Evolutionary conservation across 2,329 filamentous ascomycete species (phyloP).

Genomic region (Colletotrichum ledebouriae): DNA sequence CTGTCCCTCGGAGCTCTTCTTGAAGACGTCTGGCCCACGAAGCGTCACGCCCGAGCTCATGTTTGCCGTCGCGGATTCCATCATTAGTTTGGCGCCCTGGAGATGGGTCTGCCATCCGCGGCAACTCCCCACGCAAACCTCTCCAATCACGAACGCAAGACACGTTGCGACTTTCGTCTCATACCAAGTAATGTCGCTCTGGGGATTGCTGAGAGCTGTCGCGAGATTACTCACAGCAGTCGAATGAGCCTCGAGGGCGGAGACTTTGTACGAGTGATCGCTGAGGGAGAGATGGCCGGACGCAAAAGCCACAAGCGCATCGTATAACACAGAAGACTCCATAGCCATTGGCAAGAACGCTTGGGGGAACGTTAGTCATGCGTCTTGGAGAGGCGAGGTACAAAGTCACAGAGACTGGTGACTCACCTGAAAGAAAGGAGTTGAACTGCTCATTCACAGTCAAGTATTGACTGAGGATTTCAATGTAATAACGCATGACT

Average conservation of each 20-base stretch:
- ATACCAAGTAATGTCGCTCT: constrained; percentile 34
- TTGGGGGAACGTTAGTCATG: not conserved
- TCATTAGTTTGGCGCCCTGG: constrained; percentile 38
- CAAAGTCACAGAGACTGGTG: not conserved
- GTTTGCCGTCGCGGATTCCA: constrained; percentile 28
- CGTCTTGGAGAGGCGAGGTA: not conserved
- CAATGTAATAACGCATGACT: constrained; percentile 37
- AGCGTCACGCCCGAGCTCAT: constrained; percentile 16
- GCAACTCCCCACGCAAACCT: constrained; percentile 33
- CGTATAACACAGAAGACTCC: constrained; percentile 41
- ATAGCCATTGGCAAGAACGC: constrained; percentile 43
- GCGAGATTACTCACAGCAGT: constrained; percentile 35
- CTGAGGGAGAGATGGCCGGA: constrained; percentile 38
- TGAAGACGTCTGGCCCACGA: constrained; percentile 36
- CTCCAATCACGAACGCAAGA: constrained; percentile 36
- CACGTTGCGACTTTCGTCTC: constrained; percentile 40
- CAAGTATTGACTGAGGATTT: constrained; percentile 33
- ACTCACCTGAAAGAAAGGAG: constrained; percentile 36
- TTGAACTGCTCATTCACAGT: constrained; percentile 39
- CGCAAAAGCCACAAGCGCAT: constrained; percentile 38
- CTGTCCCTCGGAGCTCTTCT: constrained; percentile 38
- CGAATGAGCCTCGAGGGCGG: constrained; percentile 34
- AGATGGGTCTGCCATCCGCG: constrained; percentile 39
- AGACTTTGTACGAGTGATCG: constrained; percentile 24
- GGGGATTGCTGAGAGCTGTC: constrained; percentile 22